Evolutionary conservation across 2,329 filamentous ascomycete species (phyloP).

Genomic region (Falciphora oryzae): DNA sequence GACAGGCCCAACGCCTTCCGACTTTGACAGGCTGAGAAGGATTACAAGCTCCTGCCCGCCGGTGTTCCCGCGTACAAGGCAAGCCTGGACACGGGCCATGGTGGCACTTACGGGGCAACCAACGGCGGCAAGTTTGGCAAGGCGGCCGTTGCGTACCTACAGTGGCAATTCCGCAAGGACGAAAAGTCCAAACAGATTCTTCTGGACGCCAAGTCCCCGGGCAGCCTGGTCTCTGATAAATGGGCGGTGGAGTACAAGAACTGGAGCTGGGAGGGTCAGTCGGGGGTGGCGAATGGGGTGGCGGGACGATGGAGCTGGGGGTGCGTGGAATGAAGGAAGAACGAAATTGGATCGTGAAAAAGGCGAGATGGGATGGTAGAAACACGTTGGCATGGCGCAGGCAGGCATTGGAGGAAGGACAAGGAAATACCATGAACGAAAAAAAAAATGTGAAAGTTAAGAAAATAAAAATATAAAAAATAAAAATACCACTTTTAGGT

Average conservation of each 20-base stretch:
- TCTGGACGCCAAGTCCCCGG: conserved; percentile 13
- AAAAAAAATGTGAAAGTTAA: too few species aligned
- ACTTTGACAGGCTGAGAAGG: conserved; percentile 15
- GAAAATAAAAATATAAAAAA: neutral
- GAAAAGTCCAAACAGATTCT: conserved; percentile 13
- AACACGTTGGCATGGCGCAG: too few species aligned
- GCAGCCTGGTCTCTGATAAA: conserved; percentile 17
- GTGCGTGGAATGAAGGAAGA: neutral
- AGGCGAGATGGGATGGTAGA: neutral
- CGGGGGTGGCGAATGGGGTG: too few species aligned
- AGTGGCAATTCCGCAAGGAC: conserved; percentile 18
- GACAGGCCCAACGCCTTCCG: neutral
- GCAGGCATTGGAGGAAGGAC: too few species aligned
- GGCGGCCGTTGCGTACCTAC: conserved; percentile 16
- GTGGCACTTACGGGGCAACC: conserved; percentile 17
- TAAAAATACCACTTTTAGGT: neutral
- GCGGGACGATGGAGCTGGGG: too few species aligned
- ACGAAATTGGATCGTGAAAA: neutral
- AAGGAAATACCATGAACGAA: too few species aligned
- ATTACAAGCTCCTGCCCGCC: conserved; percentile 15
- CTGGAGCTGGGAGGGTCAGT: neutral
- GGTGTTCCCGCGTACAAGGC: conserved; percentile 19
- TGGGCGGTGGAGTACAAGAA: conserved; percentile 15
- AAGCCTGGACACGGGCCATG: conserved; percentile 18
- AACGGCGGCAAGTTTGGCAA: conserved; percentile 19